These are phyloP conservation scores for Lodderomyces orthopsilosis DNA, from an alignment of 1,139 yeast genomes.

Conservation along the genomic window DNA sequence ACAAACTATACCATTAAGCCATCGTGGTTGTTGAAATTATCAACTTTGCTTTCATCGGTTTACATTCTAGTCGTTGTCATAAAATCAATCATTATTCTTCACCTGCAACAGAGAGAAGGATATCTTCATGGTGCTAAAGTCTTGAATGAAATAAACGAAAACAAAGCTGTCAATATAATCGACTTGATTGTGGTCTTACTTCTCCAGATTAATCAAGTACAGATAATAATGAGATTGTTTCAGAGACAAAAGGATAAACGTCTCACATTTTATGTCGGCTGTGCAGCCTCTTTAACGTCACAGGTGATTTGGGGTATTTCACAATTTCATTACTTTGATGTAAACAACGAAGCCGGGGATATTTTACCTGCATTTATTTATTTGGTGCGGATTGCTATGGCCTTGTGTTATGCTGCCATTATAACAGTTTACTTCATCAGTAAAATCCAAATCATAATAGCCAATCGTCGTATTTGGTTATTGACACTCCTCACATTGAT, in stretches of 20 bases:
- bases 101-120: constrained; percentile 55
- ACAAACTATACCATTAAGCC: constrained; percentile 61
- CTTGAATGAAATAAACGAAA: constrained; percentile 45
- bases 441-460: constrained; percentile 55
- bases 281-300: constrained; percentile 52
- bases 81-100: constrained; percentile 42
- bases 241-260: constrained; percentile 70
- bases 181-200: constrained; percentile 61
- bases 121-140: constrained; percentile 53
- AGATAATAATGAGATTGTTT: constrained; percentile 69
- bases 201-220: constrained; percentile 71
- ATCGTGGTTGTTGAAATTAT: constrained; percentile 43
- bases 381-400: constrained; percentile 70
- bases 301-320: constrained; percentile 73
- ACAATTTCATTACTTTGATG: constrained; percentile 40
- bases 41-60: constrained; percentile 49
- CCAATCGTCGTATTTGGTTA: constrained; percentile 47
- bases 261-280: constrained; percentile 61
- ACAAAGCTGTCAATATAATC: constrained; percentile 53
- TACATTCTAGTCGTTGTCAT: constrained; percentile 53
- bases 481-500: constrained; percentile 59
- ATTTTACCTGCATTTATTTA: constrained; percentile 79
- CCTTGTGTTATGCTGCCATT: constrained; percentile 68
- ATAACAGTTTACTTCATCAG: constrained; percentile 58
- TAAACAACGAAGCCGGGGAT: constrained; percentile 47